Evolutionary conservation across 1,284 basidiomycete genomes (phyloP).

Genomic region (Hypsizygus ulmarius): DNA sequence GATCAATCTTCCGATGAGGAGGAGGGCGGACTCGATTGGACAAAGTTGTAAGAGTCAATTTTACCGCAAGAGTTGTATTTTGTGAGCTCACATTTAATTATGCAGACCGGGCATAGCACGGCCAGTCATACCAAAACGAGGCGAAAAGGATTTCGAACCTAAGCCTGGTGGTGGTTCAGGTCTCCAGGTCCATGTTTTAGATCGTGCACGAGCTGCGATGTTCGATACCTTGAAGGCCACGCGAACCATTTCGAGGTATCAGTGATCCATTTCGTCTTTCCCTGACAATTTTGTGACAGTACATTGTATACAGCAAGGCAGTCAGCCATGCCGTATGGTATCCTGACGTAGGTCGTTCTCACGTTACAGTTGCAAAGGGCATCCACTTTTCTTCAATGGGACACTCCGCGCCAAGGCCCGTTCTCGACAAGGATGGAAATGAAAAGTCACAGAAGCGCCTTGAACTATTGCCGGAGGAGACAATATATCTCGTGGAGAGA

Average conservation of each 20-base stretch:
- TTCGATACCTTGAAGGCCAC: conserved; percentile 75
- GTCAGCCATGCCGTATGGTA: conserved; percentile 76
- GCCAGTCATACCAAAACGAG: conserved; percentile 80
- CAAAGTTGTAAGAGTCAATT: conserved; percentile 36
- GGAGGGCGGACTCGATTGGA: conserved; percentile 47
- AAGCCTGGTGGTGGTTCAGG: conserved; percentile 68
- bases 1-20: conserved; percentile 46
- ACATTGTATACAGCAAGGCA: conserved; percentile 51
- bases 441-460: conserved; percentile 54
- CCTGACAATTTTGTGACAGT: conserved; percentile 7
- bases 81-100: conserved; percentile 9
- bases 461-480: conserved; percentile 94
- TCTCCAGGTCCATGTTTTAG: conserved; percentile 75
- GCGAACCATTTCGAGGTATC: conserved; percentile 71
- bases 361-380: conserved; percentile 71
- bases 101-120: conserved; percentile 38
- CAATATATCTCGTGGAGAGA: conserved; percentile 88
- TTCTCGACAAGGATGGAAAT: conserved; percentile 27
- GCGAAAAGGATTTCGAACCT: conserved; percentile 97
- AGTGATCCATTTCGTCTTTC: conserved; percentile 19
- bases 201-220: conserved; percentile 77
- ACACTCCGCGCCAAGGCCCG: conserved; percentile 56
- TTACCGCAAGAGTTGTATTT: not conserved
- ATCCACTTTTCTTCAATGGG: conserved; percentile 80
- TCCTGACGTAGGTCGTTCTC: conserved; percentile 58